These are phyloP conservation scores for Astrothelium macrocarpum DNA, from an alignment of 495 filamentous ascomycete species.

Conservation along the genomic window DNA sequence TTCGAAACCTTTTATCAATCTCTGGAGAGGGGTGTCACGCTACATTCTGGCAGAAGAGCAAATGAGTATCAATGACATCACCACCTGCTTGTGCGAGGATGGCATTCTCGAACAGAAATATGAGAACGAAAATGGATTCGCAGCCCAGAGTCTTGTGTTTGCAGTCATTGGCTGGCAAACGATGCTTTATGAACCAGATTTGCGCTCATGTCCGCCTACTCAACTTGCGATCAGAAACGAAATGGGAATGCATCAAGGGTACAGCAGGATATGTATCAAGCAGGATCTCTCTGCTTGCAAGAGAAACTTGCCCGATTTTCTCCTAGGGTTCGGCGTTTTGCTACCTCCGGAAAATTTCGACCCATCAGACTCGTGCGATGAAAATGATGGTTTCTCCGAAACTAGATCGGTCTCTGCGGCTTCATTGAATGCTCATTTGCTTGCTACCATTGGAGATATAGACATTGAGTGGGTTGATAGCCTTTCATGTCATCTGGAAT, in stretches of 20 bases:
- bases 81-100: slow-evolving; percentile 2
- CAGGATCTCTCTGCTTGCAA: slow-evolving; percentile 6
- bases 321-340: slow-evolving; percentile 14
- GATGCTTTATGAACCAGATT: slow-evolving; percentile 21
- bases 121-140: slow-evolving; percentile 3
- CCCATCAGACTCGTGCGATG: not conserved
- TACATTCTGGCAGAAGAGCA: slow-evolving; percentile 4
- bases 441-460: slow-evolving; percentile 16
- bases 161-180: slow-evolving; percentile 23
- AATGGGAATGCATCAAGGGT: slow-evolving; percentile 9
- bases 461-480: slow-evolving; percentile 19
- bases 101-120: slow-evolving; percentile 5
- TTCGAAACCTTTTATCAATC: not conserved
- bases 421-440: slow-evolving; percentile 12
- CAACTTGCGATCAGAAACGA: slow-evolving; percentile 17
- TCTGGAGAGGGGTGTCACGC: not conserved
- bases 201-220: slow-evolving; percentile 13
- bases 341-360: slow-evolving; percentile 11
- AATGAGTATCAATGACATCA: slow-evolving; percentile 10
- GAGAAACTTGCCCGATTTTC: slow-evolving; percentile 9
- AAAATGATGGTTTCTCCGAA: not conserved
- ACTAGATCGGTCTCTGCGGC: not conserved
- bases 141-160: slow-evolving; percentile 17
- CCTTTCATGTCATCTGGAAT: slow-evolving; percentile 22
- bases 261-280: not conserved